phyloP scores from a whole-genome alignment of 1,284 basidiomycete species.

The Fistulina hepatica region DNA sequence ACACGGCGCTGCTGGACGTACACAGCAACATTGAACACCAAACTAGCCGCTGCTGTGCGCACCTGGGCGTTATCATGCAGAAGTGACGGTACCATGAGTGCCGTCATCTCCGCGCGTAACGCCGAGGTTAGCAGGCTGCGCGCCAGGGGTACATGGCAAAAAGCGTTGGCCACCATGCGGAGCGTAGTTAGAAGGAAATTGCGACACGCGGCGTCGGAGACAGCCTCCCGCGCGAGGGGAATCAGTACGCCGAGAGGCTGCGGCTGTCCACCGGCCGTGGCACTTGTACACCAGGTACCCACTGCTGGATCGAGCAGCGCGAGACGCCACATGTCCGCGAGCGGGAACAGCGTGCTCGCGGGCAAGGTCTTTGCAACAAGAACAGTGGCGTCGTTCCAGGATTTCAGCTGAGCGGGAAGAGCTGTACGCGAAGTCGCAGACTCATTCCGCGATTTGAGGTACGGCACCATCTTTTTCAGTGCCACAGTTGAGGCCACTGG shows the following conservation, averaged over 20 bases:
- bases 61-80: constrained; percentile 60
- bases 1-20: constrained; percentile 50
- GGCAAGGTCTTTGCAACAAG: constrained; percentile 39
- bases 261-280: constrained; percentile 19
- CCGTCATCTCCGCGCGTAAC: constrained; percentile 29
- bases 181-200: constrained; percentile 61
- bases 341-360: constrained; percentile 59
- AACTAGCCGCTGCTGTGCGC: constrained; percentile 68
- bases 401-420: constrained; percentile 21
- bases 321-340: constrained; percentile 78
- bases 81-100: constrained; percentile 53
- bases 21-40: constrained; percentile 68
- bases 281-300: constrained; percentile 37
- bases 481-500: constrained; percentile 36
- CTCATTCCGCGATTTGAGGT: constrained; percentile 48
- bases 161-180: constrained; percentile 66
- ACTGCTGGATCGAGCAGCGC: constrained; percentile 56
- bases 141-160: constrained; percentile 44
- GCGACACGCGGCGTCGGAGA: constrained; percentile 25
- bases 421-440: constrained; percentile 18
- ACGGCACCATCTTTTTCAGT: constrained; percentile 45
- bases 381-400: constrained; percentile 40
- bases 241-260: constrained; percentile 26
- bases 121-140: constrained; percentile 36
- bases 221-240: constrained; percentile 34